Base-by-base conservation (phyloP, 257 asterid species). In the Cruciata laevipes region DNA sequence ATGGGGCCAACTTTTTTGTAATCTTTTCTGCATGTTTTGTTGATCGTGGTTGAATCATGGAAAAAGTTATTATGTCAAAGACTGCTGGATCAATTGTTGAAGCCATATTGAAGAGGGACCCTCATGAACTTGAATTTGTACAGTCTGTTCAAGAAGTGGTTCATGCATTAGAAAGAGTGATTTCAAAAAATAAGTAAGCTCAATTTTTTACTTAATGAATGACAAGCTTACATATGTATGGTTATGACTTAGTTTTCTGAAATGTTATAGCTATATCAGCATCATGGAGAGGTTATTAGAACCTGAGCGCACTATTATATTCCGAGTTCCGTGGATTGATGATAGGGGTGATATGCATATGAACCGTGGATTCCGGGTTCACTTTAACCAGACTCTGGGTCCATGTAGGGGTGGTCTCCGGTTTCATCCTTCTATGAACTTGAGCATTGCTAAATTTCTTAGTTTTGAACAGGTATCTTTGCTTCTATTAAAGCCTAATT, bases 351-450 rank as follows among this genome's bases (percentile, higher is more conserved):
- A 90, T 80, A 80, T 90, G 57, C 96, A 93, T 74, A 90, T 93
- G 70, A 93, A 88, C 83, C 96, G 99, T 47, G 99, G 99, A 56
- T 86, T 83, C 68, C 94, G 97, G 58, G 93, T 93, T 76, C 95
- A 88, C 74, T 93, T 90, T 73, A 93, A 88, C 79, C 97, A 90
- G 87, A 81, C 97, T 66, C 86, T 93, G 71, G 99, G 99, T 76
- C 99, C 99, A 27, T 93, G 96, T 87, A 84, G 99, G 78, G 99
- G 99, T 71, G 99, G 97, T 59, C 88, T 93, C 47, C 97, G 96
- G 53, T 93, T 93, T 78, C 99, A 93, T 77, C 92, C 97, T 30
- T 83, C 77, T 21, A 88, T 93, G 97, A 93, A 78, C 85, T 80
- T 93, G 87, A 87, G 99, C 83, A 80, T 86, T 78, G 93, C 97